Evolutionary conservation across 371 early-diverging fungal species (phyloP), one percentile per base, ranked within the genome.

Genomic region (Zychaea mexicana): DNA sequence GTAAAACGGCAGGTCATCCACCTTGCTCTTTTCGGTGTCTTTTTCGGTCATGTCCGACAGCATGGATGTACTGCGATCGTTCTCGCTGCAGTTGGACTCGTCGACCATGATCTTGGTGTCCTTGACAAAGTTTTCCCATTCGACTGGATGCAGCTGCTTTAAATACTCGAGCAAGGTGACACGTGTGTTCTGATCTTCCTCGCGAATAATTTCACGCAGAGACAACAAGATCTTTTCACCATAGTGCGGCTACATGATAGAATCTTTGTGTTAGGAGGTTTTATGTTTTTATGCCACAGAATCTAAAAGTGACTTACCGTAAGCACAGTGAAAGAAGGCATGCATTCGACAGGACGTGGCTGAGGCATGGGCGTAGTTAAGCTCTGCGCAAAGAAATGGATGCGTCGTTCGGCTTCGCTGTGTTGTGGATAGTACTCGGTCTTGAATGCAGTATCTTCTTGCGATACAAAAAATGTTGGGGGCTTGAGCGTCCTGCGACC

Each of bases 121-220:
- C 66, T 90, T 86, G 54, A 95, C 93, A 78, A 93, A 95, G 80
- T 94, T 93, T 38, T 90, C 90, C 95, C 94, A 94, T 72, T 94
- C 96, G 49, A 88, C 85, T 0, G 90, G 82, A 61, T 93, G 91
- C 19, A 94, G 81, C 21, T 90, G 85, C 69, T 94, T 92, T 54
- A 95, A 73, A 56, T 95, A 95, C 73, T 94, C 94, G 24, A 95
- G 75, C 46, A 94, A 70, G 2, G 93, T 93, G 30, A 95, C 83
- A 0, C 91, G 85, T 17, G 91, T 88, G 70, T 90, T 85, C 66
- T 88, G 81, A 66, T 95, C 93, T 60, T 91, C 88, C 67, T 93
- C 93, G 33, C 91, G 81, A 56, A 94, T 92, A 53, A 94, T 90
- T 76, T 95, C 94, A 28, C 90, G 79, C 38, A 94, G 71, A 2